Percentiles rank a stretch among this genome's conserved stretches.
Evolutionary conservation across 2,329 filamentous ascomycete genomes (phyloP).

Genomic region (Bisporella sp.): DNA sequence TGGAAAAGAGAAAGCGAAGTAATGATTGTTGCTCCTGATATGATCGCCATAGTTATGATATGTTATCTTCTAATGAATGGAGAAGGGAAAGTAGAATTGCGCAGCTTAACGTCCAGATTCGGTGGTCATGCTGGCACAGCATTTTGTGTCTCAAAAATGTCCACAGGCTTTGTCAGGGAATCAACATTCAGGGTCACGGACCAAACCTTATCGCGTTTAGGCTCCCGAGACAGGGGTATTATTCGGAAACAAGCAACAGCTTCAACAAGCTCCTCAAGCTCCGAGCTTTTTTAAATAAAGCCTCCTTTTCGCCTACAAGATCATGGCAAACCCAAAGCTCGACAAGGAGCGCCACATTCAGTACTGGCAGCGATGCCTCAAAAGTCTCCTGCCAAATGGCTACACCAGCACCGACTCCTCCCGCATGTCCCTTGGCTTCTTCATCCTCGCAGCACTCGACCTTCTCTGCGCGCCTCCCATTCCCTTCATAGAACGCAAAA

Average conservation of each 20-base stretch:
- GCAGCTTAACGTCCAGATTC: background rate
- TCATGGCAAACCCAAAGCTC: constrained; percentile 33
- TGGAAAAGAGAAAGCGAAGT: constrained; percentile 79
- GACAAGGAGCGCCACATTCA: constrained; percentile 67
- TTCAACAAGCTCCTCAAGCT: background rate
- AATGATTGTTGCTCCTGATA: constrained; percentile 76
- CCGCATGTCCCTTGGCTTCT: constrained; percentile 83
- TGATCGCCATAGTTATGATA: constrained; percentile 59
- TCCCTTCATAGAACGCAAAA: constrained; percentile 40
- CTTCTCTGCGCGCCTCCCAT: constrained; percentile 59
- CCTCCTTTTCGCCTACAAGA: background rate
- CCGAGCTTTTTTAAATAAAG: background rate
- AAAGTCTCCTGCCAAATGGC: constrained; percentile 68
- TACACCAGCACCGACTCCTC: constrained; percentile 89
- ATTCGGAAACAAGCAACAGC: background rate
- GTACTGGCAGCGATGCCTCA: constrained; percentile 89
- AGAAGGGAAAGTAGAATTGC: background rate
- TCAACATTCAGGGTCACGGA: background rate
- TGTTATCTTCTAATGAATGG: background rate
- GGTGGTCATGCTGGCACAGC: background rate
- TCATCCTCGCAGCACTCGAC: constrained; percentile 80
- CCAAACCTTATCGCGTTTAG: background rate
- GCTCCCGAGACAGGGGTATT: background rate
- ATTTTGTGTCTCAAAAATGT: background rate
- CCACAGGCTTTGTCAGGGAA: background rate